Percentiles rank a stretch among this genome's conserved stretches.
Evolutionary conservation across 2,329 filamentous ascomycete species (phyloP).

Genomic region (Colletotrichum sp.): DNA sequence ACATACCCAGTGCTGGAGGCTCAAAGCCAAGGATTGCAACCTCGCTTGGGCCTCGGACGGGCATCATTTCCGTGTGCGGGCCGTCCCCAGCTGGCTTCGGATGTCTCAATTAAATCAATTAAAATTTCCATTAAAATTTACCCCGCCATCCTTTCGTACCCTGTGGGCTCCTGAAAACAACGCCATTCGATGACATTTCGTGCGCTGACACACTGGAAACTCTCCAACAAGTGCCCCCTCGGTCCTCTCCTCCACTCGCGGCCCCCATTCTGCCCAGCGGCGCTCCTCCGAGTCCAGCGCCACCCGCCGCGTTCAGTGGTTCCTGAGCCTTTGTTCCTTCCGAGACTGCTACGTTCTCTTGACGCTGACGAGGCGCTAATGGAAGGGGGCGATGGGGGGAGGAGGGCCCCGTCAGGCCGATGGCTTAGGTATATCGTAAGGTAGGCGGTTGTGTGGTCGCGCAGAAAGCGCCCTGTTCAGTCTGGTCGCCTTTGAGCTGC

Average conservation of each 20-base stretch:
- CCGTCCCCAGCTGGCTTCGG: constrained; percentile 3
- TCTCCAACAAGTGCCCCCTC: neutral
- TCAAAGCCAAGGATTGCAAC: neutral
- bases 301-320: neutral
- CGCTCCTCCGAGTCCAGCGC: neutral
- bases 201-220: constrained; percentile 12
- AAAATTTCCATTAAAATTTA: constrained; percentile 10
- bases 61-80: constrained; percentile 13
- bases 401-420: neutral
- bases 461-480: neutral
- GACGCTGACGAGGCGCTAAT: constrained; percentile 15
- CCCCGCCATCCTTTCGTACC: constrained; percentile 8
- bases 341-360: neutral
- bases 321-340: neutral
- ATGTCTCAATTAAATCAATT: constrained; percentile 19
- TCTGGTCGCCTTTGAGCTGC: neutral
- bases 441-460: neutral
- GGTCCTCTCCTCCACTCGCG: neutral
- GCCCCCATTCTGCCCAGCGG: neutral
- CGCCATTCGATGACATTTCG: constrained; percentile 11
- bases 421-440: neutral
- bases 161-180: constrained; percentile 5
- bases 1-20: neutral
- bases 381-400: neutral
- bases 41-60: neutral